A percentile compares a stretch with the other conserved stretches of the same genome.
Evolutionary conservation across 768 basidiomycete genomes (phyloP).

Genomic region (Serendipita sp.): DNA sequence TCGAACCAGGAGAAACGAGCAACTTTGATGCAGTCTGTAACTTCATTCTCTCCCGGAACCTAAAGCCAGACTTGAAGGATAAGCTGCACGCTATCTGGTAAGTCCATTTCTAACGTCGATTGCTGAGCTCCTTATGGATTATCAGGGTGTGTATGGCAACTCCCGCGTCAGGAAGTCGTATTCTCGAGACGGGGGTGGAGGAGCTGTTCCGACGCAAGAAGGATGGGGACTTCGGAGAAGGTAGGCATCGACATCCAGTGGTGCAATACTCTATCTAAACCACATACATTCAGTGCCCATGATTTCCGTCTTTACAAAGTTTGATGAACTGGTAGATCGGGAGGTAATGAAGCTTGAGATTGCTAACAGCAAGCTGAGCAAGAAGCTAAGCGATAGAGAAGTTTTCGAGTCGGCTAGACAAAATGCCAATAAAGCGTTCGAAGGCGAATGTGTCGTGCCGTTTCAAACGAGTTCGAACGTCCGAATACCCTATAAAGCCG

Average conservation of each 20-base stretch:
- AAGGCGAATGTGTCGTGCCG: background rate
- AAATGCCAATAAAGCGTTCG: background rate
- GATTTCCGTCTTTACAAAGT: background rate
- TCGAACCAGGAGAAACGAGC: conserved; percentile 9
- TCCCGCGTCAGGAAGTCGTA: background rate
- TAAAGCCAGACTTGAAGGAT: conserved; percentile 10
- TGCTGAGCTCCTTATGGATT: background rate
- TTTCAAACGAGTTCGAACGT: background rate
- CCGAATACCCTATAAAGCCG: background rate
- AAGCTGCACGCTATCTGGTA: conserved; percentile 13
- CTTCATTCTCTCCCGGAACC: conserved; percentile 10
- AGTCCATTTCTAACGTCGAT: too few relatives aligned
- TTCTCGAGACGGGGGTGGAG: background rate
- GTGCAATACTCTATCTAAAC: background rate
- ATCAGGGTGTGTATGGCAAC: background rate
- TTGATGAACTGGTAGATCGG: background rate
- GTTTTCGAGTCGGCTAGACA: background rate
- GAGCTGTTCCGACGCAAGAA: background rate
- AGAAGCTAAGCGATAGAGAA: background rate
- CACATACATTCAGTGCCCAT: background rate
- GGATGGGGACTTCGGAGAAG: background rate
- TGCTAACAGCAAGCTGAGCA: too few relatives aligned
- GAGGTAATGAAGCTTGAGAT: background rate
- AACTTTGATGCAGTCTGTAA: conserved; percentile 6
- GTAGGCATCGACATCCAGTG: background rate